Base-by-base conservation (phyloP, 768 basidiomycete genomes). In the Leccinum subgranulosum region DNA sequence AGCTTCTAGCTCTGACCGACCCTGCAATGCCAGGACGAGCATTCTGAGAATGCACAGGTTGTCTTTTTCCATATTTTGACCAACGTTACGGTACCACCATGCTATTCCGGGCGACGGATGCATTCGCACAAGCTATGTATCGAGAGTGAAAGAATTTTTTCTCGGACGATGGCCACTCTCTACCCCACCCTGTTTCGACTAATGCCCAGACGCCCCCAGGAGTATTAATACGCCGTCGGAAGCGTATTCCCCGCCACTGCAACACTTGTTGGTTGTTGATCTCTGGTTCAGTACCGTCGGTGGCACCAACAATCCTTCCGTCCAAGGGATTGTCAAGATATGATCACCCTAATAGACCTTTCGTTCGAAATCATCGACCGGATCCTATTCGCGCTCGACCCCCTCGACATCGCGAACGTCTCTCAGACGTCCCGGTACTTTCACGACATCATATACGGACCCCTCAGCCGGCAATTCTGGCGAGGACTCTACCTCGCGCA, bases 291-390 rank as follows among this genome's bases (percentile, higher is more conserved):
- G 1, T 0, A 39, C 45, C 9, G 46, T 21, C 23, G 19, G 28
- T 23, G 23, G 25, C 8, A 49, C 33, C 61, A 47, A 43, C 61
- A 23, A 39, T 6, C 4, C 11, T 5, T 19, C 2, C 17, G 25
- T 15, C 10, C 62, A 8, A 31, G 8, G 19, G 3, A 0, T 17
- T 47, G 12, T 10, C 23, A 17, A 15, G 14, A 68, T 61, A 68
- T 61, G 64, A 25, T 33, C 12, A 33, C 34, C n/a, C 59, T 83
- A 56, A 57, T 62, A n/a, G 68, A 73, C 25, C 64, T 88, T 17
- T 84, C 87, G 11, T 69, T 71, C 10, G 90, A 92, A 68, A 66
- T 87, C 47, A 60, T 87, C 36, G 86, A 87, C 49, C 72, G 77
- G 53, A 79, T 87, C 54, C 72, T 91, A 8, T 62, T 81, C 43